Evolutionary conservation across 225 moss, liverwort and hornwort genomes (phyloP), one percentile per base, ranked within the genome.

Genomic region (Physcomitrium patens): DNA sequence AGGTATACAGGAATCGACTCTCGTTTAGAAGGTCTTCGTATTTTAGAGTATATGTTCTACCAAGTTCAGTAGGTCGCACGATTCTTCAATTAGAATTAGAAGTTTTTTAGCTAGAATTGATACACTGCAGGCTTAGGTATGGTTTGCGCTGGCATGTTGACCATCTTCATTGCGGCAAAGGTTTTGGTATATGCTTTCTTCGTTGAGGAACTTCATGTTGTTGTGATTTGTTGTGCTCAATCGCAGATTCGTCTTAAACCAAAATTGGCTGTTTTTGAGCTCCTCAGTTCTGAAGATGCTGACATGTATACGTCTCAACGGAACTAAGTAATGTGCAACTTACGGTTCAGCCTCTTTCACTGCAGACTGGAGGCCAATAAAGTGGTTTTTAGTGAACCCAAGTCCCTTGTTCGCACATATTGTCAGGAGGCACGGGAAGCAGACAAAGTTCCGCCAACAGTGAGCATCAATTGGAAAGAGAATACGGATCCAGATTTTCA

Each of bases 311-410:
- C 16, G 31, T 37, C 31, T 22, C 19, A 49, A 13, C 31, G 14
- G 20, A 37, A 52, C 51, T 42, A 10, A 11, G 52, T 52, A 43
- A 74, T 52, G 12, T 64, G 44, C 22, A 41, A 54, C 73, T 64
- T 24, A 74, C n/a, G 22, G 63, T 44, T 43, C 10, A 23, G 42
- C 41, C 7, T 43, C 3, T 65, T 63, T n/a, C 43, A n/a, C 23
- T 54, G 65, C 74, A 65, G 65, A 55, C 12, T 74, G 26, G 65
- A 44, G 43, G 15, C 64, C 9, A 4, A 42, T 55, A n/a, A 43
- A 23, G 53, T 42, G n/a, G 73, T 61, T 37, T n/a, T 13, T 72
- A 24, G 51, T 49, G 48, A 49, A 20, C 42, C 52, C 51, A 52
- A 63, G 16, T 23, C 62, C 3, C 41, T 20, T 22, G 11, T 37